phyloP scores from a whole-genome alignment of 1,284 basidiomycete genomes.

The Marasmius sp. region DNA sequence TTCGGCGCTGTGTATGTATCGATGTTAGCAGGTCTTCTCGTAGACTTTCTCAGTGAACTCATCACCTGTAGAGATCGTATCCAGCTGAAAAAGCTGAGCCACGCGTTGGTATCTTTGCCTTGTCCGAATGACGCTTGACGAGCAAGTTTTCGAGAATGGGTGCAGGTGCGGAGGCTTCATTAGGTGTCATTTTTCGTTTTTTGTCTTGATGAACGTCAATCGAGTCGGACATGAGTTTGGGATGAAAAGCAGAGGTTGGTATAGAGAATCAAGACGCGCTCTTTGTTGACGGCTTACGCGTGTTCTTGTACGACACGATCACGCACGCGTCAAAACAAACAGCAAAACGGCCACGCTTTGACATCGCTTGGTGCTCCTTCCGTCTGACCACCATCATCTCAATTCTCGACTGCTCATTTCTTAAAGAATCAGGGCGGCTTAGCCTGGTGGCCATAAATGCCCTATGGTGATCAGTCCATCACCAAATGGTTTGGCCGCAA shows the following conservation, averaged over 20 bases:
- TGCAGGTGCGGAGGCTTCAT: slow-evolving; percentile 26
- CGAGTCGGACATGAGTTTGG: slow-evolving; percentile 23
- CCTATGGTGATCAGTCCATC: slow-evolving; percentile 13
- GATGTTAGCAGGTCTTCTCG: slow-evolving; percentile 8
- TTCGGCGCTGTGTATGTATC: slow-evolving; percentile 59
- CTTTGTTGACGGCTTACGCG: background rate
- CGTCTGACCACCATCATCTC: background rate
- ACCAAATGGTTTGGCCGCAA: slow-evolving; percentile 15
- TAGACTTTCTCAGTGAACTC: slow-evolving; percentile 25
- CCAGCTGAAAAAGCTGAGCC: slow-evolving; percentile 88
- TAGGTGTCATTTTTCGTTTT: slow-evolving; percentile 57
- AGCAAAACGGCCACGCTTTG: background rate
- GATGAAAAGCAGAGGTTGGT: background rate
- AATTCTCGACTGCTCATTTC: background rate
- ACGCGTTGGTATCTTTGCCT: slow-evolving; percentile 84
- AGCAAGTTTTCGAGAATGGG: slow-evolving; percentile 57
- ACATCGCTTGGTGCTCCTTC: background rate
- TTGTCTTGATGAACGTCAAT: slow-evolving; percentile 43
- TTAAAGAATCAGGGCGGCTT: background rate
- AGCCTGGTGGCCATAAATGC: slow-evolving; percentile 4
- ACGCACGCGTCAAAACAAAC: slow-evolving; percentile 19
- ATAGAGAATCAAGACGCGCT: background rate
- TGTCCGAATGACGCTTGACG: slow-evolving; percentile 83
- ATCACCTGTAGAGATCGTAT: slow-evolving; percentile 91
- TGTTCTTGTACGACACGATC: slow-evolving; percentile 11